A percentile compares a stretch with the other conserved stretches of the same genome.
Conservation (phyloP, 331 rosid genomes). For the Acacia concinna region DNA sequence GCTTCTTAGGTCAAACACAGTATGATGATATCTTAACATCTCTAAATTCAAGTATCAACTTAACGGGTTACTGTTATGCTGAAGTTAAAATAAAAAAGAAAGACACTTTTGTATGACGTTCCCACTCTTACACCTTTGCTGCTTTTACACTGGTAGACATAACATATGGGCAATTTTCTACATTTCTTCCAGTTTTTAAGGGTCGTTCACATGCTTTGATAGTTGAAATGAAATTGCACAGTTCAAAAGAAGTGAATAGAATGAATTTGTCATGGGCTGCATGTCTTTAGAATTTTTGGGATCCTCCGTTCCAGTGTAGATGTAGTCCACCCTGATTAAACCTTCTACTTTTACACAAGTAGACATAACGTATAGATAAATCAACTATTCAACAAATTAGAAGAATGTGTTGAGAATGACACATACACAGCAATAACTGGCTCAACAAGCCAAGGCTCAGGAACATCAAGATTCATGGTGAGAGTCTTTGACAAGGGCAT, state of each 20-base stretch:
- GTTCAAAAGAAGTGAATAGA: not conserved
- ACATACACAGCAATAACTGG: conserved; percentile 90
- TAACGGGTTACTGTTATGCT: not conserved
- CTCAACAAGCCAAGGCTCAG: conserved; percentile 99
- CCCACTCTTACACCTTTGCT: not conserved
- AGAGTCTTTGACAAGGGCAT: conserved; percentile 98
- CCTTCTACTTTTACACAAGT: conserved; percentile 1
- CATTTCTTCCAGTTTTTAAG: not conserved
- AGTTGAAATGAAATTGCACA: not conserved
- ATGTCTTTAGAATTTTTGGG: not conserved
- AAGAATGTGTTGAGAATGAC: conserved; percentile 15
- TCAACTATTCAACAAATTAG: conserved; percentile 6
- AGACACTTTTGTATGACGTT: conserved; percentile 4
- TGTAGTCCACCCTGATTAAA: not conserved
- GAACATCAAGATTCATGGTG: conserved; percentile 99
- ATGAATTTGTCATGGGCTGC: not conserved
- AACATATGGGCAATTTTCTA: not conserved
- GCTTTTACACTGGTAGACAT: conserved; percentile 19
- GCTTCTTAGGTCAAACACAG: conserved; percentile 8
- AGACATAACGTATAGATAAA: conserved; percentile 17
- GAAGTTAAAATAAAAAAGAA: conserved; percentile 4
- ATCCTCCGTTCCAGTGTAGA: not conserved
- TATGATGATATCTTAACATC: conserved; percentile 4
- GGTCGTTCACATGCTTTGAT: not conserved
- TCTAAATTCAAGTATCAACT: not conserved